Evolutionary conservation across 2,329 filamentous ascomycete species (phyloP).

Genomic region (Epichloe elymi): DNA sequence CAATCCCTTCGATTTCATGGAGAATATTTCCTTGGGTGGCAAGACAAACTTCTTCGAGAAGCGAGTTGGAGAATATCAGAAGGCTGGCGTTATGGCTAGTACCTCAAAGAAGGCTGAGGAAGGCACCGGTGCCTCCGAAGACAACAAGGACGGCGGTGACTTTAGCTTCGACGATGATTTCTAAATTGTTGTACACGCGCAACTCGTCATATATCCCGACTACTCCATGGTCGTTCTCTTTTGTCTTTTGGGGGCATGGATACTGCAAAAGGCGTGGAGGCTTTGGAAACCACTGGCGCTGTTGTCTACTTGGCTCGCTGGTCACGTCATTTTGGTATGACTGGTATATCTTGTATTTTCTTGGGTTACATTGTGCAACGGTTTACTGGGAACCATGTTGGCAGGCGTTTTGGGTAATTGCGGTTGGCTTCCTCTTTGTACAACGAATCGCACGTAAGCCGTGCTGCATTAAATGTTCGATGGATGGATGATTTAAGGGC

Average conservation of each 20-base stretch:
- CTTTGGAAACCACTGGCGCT: background rate
- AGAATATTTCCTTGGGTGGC: conserved; percentile 95
- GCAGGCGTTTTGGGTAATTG: conserved; percentile 9
- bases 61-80: conserved; percentile 98
- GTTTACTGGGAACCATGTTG: conserved; percentile 6
- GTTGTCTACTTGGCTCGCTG: background rate
- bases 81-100: conserved; percentile 95
- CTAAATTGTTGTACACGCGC: conserved; percentile 35
- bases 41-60: conserved; percentile 99
- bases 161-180: conserved; percentile 97
- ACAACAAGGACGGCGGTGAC: conserved; percentile 54
- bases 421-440: background rate
- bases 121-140: conserved; percentile 23
- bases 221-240: conserved; percentile 8
- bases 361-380: conserved; percentile 1
- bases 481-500: conserved; percentile 7
- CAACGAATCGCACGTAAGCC: background rate
- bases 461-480: conserved; percentile 4
- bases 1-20: conserved; percentile 99
- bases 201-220: conserved; percentile 11
- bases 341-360: conserved; percentile 1
- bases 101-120: conserved; percentile 59
- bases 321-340: background rate
- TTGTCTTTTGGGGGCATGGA: conserved; percentile 5
- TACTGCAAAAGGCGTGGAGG: conserved; percentile 11